Conservation (phyloP, 768 basidiomycete genomes). For the Naganishia vishniacii region DNA sequence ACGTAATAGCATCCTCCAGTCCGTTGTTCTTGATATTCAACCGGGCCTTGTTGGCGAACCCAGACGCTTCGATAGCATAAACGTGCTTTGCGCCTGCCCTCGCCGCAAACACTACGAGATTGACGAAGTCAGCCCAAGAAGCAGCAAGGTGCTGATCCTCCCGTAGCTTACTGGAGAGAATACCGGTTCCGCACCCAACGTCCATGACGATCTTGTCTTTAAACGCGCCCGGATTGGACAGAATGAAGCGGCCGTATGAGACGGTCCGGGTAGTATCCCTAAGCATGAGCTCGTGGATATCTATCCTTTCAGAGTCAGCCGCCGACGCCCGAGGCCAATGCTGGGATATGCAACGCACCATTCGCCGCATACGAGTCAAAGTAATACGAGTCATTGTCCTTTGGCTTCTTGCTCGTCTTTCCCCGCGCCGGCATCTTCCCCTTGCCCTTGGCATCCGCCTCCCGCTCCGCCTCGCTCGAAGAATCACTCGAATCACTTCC, state of each 20-base stretch:
- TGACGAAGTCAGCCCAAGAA: background rate
- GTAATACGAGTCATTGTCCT: constrained; percentile 90
- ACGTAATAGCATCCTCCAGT: constrained; percentile 65
- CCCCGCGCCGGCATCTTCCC: constrained; percentile 24
- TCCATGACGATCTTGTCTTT: constrained; percentile 81
- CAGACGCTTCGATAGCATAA: constrained; percentile 84
- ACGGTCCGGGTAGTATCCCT: constrained; percentile 90
- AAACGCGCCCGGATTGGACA: constrained; percentile 74
- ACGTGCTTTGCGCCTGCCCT: constrained; percentile 82
- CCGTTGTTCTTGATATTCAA: constrained; percentile 71
- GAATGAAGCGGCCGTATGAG: constrained; percentile 84
- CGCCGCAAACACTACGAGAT: constrained; percentile 65
- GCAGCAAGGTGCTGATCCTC: background rate
- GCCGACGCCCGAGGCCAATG: background rate
- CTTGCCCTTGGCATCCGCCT: constrained; percentile 13
- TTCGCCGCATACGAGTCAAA: constrained; percentile 85
- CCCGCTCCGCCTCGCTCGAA: constrained; percentile 18
- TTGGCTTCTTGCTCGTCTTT: constrained; percentile 33
- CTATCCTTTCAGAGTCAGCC: constrained; percentile 49
- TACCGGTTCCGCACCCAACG: constrained; percentile 93
- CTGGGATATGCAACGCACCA: constrained; percentile 53
- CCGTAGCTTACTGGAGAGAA: constrained; percentile 53
- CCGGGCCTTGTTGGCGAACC: constrained; percentile 69
- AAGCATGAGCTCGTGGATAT: constrained; percentile 95
- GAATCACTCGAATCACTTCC: background rate